phyloP scores from a whole-genome alignment of 2,329 filamentous ascomycete species.

The Monilinia aucupariae region DNA sequence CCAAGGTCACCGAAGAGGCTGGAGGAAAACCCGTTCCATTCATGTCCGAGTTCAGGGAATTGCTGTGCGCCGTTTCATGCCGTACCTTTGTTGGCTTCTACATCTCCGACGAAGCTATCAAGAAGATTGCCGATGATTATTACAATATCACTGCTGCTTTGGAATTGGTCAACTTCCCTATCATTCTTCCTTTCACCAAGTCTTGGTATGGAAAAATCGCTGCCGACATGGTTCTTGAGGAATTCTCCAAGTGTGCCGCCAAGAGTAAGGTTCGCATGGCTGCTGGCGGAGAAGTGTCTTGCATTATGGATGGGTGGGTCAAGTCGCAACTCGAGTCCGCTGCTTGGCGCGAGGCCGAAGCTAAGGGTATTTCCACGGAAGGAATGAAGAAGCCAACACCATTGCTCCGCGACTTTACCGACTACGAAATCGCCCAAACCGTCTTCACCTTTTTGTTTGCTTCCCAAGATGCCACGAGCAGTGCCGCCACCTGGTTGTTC shows the following conservation, averaged over 20 bases:
- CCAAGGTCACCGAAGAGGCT: slow-evolving; percentile 67
- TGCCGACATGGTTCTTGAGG: slow-evolving; percentile 81
- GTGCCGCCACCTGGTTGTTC: slow-evolving; percentile 90
- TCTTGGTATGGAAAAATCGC: slow-evolving; percentile 97
- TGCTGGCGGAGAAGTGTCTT: slow-evolving; percentile 77
- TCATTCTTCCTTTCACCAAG: slow-evolving; percentile 91
- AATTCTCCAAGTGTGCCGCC: slow-evolving; percentile 86
- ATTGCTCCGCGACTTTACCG: slow-evolving; percentile 77
- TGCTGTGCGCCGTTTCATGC: slow-evolving; percentile 92
- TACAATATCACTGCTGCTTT: slow-evolving; percentile 93
- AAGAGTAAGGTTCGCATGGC: slow-evolving; percentile 92
- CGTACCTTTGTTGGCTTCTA: slow-evolving; percentile 97
- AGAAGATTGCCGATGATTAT: slow-evolving; percentile 94
- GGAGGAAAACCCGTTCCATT: slow-evolving; percentile 73
- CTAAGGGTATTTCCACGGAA: slow-evolving; percentile 62
- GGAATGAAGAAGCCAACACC: slow-evolving; percentile 74
- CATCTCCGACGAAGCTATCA: slow-evolving; percentile 81
- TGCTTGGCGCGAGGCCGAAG: slow-evolving; percentile 72
- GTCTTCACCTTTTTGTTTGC: slow-evolving; percentile 96
- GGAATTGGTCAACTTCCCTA: slow-evolving; percentile 96
- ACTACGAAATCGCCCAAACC: slow-evolving; percentile 88
- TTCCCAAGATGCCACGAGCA: slow-evolving; percentile 93
- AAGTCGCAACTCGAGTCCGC: slow-evolving; percentile 81
- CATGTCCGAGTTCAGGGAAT: slow-evolving; percentile 87
- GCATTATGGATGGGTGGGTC: slow-evolving; percentile 95